These are phyloP conservation scores for Podospora tetraspora DNA, from an alignment of 495 filamentous ascomycete species.

Conservation along the genomic window DNA sequence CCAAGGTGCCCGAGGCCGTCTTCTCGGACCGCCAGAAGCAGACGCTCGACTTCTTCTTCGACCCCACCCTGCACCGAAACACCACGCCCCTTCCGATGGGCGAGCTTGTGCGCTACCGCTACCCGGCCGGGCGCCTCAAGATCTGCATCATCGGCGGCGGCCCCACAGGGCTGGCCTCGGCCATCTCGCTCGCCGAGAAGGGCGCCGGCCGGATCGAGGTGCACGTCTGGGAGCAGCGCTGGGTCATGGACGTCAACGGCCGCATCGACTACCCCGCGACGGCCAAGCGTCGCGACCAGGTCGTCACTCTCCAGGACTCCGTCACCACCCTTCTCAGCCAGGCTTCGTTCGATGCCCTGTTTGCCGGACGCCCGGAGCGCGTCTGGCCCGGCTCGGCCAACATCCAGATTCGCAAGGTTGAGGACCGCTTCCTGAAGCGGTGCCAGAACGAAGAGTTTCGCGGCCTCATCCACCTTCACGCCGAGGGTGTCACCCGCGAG, in stretches of 20 bases:
- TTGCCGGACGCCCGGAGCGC: conserved; percentile 27
- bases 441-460: conserved; percentile 32
- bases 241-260: conserved; percentile 20
- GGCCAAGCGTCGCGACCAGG: conserved; percentile 29
- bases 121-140: conserved; percentile 29
- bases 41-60: conserved; percentile 37
- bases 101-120: conserved; percentile 25
- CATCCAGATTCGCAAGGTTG: conserved; percentile 39
- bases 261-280: conserved; percentile 26
- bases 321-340: conserved; percentile 31
- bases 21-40: conserved; percentile 21
- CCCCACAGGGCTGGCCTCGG: conserved; percentile 32
- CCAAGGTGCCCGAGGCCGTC: conserved; percentile 22
- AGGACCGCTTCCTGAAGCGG: conserved; percentile 34
- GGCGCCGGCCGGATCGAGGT: conserved; percentile 29
- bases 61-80: conserved; percentile 33
- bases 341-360: conserved; percentile 25
- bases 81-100: conserved; percentile 23
- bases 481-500: conserved; percentile 31
- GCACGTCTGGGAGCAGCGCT: conserved; percentile 32
- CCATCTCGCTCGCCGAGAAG: conserved; percentile 36
- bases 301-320: conserved; percentile 32
- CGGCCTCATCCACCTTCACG: conserved; percentile 31
- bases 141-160: conserved; percentile 35
- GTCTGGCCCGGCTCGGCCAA: conserved; percentile 35